These are phyloP conservation scores for Cyclotella distinguenda DNA, from an alignment of 108 stramenopile genomes.

Conservation along the genomic window DNA sequence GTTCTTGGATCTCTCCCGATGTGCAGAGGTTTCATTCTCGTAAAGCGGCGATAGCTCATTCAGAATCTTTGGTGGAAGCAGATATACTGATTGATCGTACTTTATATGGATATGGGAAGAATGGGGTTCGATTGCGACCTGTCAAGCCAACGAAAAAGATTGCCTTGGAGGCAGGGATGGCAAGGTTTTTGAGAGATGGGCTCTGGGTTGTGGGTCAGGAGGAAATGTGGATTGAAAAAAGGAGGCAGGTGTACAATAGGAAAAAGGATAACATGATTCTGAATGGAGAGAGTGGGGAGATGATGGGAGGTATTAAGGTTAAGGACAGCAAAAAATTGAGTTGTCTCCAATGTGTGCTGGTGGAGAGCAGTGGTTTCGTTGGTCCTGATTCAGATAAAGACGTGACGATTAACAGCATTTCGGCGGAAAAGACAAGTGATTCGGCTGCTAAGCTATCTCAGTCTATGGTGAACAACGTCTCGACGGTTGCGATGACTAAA, in stretches of 20 bases:
- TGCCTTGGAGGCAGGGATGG: conserved; percentile 72
- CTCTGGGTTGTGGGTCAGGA: conserved; percentile 90
- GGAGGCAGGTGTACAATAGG: conserved; percentile 36
- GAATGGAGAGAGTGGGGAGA: conserved; percentile 12
- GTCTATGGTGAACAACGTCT: too few species aligned
- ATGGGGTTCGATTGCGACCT: conserved; percentile 59
- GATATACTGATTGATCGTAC: conserved; percentile 66
- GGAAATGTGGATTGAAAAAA: conserved; percentile 68
- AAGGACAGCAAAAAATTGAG: too few species aligned
- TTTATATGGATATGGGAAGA: conserved; percentile 60
- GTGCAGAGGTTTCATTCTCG: conserved; percentile 61
- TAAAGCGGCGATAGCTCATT: conserved; percentile 70
- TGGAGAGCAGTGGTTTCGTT: too few species aligned
- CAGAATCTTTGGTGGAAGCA: conserved; percentile 45
- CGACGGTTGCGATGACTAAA: too few species aligned
- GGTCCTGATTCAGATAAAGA: too few species aligned
- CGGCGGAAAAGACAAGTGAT: too few species aligned
- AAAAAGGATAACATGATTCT: conserved; percentile 24
- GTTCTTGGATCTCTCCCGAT: conserved; percentile 68
- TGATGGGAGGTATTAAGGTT: too few species aligned
- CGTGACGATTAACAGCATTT: too few species aligned
- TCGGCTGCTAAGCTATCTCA: too few species aligned
- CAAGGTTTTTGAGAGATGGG: conserved; percentile 80
- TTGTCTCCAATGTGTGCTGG: too few species aligned
- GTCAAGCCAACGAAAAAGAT: conserved; percentile 57